phyloP scores from a whole-genome alignment of 2,329 filamentous ascomycete genomes.

The Alternaria triticimaculans region DNA sequence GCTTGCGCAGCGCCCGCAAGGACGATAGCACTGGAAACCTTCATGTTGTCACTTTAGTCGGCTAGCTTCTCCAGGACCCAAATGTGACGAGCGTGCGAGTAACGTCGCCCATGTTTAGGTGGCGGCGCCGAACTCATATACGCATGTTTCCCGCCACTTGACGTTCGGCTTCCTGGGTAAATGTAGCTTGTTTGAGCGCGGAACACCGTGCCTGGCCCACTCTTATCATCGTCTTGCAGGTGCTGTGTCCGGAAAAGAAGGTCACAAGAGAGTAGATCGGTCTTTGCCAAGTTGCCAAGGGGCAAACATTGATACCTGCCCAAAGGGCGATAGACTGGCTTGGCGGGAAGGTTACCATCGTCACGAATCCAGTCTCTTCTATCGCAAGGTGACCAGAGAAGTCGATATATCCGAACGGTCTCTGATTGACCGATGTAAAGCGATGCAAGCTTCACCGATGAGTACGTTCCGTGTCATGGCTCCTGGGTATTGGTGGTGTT shows the following conservation, averaged over 20 bases:
- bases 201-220: conserved; percentile 19
- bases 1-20: conserved; percentile 34
- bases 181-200: conserved; percentile 21
- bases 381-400: background rate
- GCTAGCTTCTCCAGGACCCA: background rate
- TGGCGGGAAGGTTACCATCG: conserved; percentile 22
- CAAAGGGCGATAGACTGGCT: conserved; percentile 28
- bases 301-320: conserved; percentile 38
- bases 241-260: conserved; percentile 40
- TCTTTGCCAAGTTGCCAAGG: conserved; percentile 32
- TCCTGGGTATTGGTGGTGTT: background rate
- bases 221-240: conserved; percentile 31
- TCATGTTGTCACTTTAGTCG: conserved; percentile 29
- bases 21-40: conserved; percentile 30
- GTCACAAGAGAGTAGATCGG: conserved; percentile 37
- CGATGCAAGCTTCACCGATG: background rate
- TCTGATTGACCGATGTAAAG: background rate
- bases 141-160: conserved; percentile 5
- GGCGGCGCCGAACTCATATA: conserved; percentile 21
- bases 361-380: background rate
- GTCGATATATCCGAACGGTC: background rate
- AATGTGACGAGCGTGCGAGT: background rate
- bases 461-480: background rate
- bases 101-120: conserved; percentile 5
- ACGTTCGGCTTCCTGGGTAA: conserved; percentile 14